These are phyloP conservation scores for Eucalyptus curtisii DNA, from an alignment of 345 rosid genomes.

Conservation along the genomic window DNA sequence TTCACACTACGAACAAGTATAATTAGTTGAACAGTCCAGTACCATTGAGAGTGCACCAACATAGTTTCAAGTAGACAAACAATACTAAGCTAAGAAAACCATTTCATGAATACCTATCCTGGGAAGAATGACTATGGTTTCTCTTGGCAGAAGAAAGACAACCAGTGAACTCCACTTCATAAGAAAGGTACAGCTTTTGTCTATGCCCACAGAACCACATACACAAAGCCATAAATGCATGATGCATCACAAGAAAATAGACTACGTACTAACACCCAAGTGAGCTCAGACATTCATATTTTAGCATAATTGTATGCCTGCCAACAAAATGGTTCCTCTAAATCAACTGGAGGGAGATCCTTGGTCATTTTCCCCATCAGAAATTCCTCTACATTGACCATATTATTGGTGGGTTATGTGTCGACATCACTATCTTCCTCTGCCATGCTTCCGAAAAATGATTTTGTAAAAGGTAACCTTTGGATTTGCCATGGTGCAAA, in stretches of 20 bases:
- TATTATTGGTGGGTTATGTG: conserved; percentile 44
- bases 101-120: not conserved
- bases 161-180: not conserved
- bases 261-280: not conserved
- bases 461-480: conserved; percentile 18
- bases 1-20: not conserved
- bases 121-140: not conserved
- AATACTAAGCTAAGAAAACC: not conserved
- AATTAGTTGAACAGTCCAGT: not conserved
- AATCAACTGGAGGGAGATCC: conserved; percentile 75
- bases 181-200: not conserved
- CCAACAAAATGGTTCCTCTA: conserved; percentile 97
- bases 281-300: conserved; percentile 14
- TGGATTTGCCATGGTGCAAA: conserved; percentile 72
- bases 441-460: conserved; percentile 11
- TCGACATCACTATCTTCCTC: conserved; percentile 82
- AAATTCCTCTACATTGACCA: conserved; percentile 67
- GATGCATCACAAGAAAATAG: not conserved
- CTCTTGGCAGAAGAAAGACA: not conserved
- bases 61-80: not conserved
- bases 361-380: conserved; percentile 78
- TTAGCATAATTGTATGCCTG: conserved; percentile 89
- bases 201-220: not conserved
- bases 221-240: not conserved
- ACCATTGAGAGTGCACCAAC: not conserved